phyloP scores from a whole-genome alignment of 257 asterid species.

The Mentha longifolia region DNA sequence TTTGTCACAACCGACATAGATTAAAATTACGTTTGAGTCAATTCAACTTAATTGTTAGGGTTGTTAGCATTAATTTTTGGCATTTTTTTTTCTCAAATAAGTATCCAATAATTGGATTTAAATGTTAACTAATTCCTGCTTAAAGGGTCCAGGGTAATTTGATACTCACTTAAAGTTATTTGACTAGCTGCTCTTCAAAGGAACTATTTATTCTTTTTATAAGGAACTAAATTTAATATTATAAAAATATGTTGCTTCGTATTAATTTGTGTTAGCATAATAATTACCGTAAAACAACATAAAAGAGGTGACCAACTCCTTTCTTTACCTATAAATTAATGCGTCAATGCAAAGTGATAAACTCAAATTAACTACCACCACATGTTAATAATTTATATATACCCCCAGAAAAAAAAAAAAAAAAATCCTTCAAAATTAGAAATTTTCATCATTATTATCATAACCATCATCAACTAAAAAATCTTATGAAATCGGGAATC shows the following conservation, averaged over 20 bases:
- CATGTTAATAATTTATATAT: neutral
- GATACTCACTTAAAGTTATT: neutral
- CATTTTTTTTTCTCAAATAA: neutral
- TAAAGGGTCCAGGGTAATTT: neutral
- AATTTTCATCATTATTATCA: too few relatives aligned
- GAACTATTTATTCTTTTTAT: too few relatives aligned
- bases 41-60: too few relatives aligned
- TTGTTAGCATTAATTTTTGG: neutral
- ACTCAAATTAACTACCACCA: constrained; percentile 23
- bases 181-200: neutral
- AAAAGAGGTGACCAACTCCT: constrained; percentile 30
- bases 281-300: constrained; percentile 10
- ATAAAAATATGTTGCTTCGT: neutral
- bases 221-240: too few relatives aligned
- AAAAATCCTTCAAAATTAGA: neutral
- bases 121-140: neutral
- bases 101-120: neutral
- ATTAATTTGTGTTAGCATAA: constrained; percentile 15
- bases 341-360: constrained; percentile 39
- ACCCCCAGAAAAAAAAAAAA: too few relatives aligned
- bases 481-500: too few relatives aligned
- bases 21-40: too few relatives aligned
- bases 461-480: neutral
- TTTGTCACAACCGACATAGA: too few relatives aligned
- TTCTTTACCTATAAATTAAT: constrained; percentile 37